phyloP scores from a whole-genome alignment of 495 filamentous ascomycete genomes.

The Hyaloscypha finlandica region DNA sequence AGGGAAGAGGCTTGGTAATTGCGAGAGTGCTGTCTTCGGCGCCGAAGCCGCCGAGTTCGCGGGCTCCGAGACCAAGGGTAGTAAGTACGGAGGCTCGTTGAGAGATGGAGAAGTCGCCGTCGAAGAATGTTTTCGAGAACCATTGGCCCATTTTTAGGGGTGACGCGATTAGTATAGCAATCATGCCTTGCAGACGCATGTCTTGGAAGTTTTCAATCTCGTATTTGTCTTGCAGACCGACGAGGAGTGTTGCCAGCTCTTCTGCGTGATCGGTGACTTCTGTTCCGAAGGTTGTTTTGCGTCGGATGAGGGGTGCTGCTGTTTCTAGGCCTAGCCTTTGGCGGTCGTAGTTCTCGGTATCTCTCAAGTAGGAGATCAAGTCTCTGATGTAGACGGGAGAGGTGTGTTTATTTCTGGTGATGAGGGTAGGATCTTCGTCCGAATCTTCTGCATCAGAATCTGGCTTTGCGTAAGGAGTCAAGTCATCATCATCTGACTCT shows the following conservation, averaged over 20 bases:
- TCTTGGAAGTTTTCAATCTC: constrained; percentile 75
- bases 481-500: constrained; percentile 60
- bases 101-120: constrained; percentile 83
- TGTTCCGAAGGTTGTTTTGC: constrained; percentile 84
- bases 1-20: constrained; percentile 20
- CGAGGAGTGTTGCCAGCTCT: constrained; percentile 73
- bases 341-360: constrained; percentile 80
- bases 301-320: constrained; percentile 77
- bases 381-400: constrained; percentile 93
- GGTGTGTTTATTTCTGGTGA: constrained; percentile 78
- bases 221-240: constrained; percentile 80
- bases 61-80: constrained; percentile 77
- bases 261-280: constrained; percentile 84
- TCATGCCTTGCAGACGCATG: constrained; percentile 77
- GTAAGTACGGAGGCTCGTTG: constrained; percentile 82
- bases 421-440: constrained; percentile 86
- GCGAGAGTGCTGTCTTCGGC: constrained; percentile 46
- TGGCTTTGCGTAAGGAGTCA: constrained; percentile 83
- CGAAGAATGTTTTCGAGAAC: constrained; percentile 84
- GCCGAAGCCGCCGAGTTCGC: constrained; percentile 83
- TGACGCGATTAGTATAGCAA: constrained; percentile 75
- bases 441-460: constrained; percentile 92
- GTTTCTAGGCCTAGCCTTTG: constrained; percentile 77
- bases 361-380: constrained; percentile 73
- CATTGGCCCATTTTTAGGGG: constrained; percentile 78